Conservation (phyloP, 2,329 filamentous ascomycete genomes). For the Xylariaceae sp. region DNA sequence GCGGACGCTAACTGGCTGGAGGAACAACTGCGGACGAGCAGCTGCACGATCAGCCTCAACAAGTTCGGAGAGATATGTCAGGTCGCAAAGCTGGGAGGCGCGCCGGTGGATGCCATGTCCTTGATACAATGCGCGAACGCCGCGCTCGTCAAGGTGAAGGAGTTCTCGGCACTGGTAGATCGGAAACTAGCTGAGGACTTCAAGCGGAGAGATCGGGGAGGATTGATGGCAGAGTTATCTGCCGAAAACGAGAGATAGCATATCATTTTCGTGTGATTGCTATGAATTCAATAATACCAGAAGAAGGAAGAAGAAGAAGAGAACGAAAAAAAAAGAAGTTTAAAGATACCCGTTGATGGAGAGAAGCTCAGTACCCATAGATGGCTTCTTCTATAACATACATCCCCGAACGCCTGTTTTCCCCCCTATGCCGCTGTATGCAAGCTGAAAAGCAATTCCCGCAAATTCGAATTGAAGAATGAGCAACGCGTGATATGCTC, state of each 20-base stretch:
- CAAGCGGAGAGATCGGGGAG: conserved; percentile 71
- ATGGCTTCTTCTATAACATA: conserved; percentile 12
- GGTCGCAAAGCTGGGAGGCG: conserved; percentile 83
- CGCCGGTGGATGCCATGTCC: conserved; percentile 70
- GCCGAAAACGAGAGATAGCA: conserved; percentile 77
- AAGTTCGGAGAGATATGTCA: conserved; percentile 86
- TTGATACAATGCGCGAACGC: conserved; percentile 70
- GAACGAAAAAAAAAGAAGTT: background rate
- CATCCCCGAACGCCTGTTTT: conserved; percentile 23
- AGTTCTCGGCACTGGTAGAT: conserved; percentile 69
- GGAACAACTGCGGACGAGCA: conserved; percentile 68
- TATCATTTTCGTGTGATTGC: conserved; percentile 4
- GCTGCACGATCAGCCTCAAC: conserved; percentile 80
- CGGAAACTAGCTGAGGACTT: conserved; percentile 69
- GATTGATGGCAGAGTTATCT: conserved; percentile 68
- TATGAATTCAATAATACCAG: conserved; percentile 16
- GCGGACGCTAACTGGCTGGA: conserved; percentile 69
- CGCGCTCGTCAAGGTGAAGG: conserved; percentile 73
- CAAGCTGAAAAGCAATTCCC: conserved; percentile 18
- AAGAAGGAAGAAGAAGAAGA: background rate
- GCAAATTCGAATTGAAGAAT: conserved; percentile 13
- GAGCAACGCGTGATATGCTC: conserved; percentile 3
- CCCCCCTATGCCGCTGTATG: conserved; percentile 25
- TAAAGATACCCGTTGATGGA: conserved; percentile 35
- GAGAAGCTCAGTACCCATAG: conserved; percentile 16